Evolutionary conservation across 805 yeast species (phyloP).

Genomic region (Sungouiozyma intestinalis): DNA sequence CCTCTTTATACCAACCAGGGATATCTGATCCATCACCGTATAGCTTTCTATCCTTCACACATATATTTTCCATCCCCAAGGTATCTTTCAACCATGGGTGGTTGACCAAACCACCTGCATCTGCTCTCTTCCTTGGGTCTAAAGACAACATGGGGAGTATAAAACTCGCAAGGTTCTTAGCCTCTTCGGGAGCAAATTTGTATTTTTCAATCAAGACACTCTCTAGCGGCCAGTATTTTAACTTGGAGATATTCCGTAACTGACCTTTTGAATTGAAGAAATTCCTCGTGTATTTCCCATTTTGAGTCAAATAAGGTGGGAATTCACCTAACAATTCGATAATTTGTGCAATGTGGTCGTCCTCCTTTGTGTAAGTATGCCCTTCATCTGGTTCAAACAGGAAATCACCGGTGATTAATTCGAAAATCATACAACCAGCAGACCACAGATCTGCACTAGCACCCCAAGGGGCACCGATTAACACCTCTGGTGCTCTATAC

Average conservation of each 20-base stretch:
- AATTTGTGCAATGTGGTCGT: constrained; percentile 93
- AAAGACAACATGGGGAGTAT: constrained; percentile 71
- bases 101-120: constrained; percentile 90
- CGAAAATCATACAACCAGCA: constrained; percentile 85
- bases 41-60: constrained; percentile 53
- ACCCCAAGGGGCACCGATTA: constrained; percentile 83
- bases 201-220: constrained; percentile 82
- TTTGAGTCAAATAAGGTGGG: constrained; percentile 47
- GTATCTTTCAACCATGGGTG: constrained; percentile 79
- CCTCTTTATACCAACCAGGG: constrained; percentile 80
- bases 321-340: constrained; percentile 69
- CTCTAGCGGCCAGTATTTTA: constrained; percentile 82
- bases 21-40: constrained; percentile 82
- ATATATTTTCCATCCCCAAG: constrained; percentile 58
- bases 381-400: constrained; percentile 80
- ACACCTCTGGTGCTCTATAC: constrained; percentile 83
- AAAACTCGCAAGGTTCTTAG: constrained; percentile 65
- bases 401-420: constrained; percentile 87
- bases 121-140: constrained; percentile 76
- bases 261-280: constrained; percentile 61
- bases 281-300: constrained; percentile 51
- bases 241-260: constrained; percentile 63
- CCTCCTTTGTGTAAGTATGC: constrained; percentile 71
- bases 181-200: constrained; percentile 56
- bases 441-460: constrained; percentile 95